A percentile compares a stretch with the other conserved stretches of the same genome.
Conservation (phyloP, 1,139 yeast species). For the Komagataea norvegica region DNA sequence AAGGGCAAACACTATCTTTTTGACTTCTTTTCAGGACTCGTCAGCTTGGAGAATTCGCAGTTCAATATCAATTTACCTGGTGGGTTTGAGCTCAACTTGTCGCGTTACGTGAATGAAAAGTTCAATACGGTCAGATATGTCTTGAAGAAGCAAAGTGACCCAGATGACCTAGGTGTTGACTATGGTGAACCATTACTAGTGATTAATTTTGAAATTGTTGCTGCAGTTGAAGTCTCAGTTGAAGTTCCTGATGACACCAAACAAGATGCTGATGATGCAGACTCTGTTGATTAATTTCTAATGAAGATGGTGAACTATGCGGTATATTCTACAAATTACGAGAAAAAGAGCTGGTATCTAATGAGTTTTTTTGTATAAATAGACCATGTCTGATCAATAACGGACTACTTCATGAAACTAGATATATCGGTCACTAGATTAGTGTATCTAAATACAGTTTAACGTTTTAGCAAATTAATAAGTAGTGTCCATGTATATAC, state of each 20-base stretch:
- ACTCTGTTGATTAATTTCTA: not conserved
- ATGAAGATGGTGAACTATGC: no score
- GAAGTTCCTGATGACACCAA: not conserved
- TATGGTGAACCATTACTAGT: conserved; percentile 19
- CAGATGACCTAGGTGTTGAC: conserved; percentile 13
- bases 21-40: conserved; percentile 41
- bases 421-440: no score
- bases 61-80: conserved; percentile 39
- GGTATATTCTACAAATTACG: no score
- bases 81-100: conserved; percentile 39
- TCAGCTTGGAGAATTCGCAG: conserved; percentile 35
- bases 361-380: no score
- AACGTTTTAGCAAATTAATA: no score
- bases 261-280: not conserved
- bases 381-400: no score
- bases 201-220: conserved; percentile 12
- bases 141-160: conserved; percentile 9
- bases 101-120: conserved; percentile 34
- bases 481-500: no score
- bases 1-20: conserved; percentile 33
- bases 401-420: no score
- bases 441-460: no score
- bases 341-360: no score
- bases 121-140: conserved; percentile 24
- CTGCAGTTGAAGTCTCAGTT: not conserved